These are phyloP conservation scores for Acer yangbiense DNA, from an alignment of 345 rosid genomes.

Conservation along the genomic window DNA sequence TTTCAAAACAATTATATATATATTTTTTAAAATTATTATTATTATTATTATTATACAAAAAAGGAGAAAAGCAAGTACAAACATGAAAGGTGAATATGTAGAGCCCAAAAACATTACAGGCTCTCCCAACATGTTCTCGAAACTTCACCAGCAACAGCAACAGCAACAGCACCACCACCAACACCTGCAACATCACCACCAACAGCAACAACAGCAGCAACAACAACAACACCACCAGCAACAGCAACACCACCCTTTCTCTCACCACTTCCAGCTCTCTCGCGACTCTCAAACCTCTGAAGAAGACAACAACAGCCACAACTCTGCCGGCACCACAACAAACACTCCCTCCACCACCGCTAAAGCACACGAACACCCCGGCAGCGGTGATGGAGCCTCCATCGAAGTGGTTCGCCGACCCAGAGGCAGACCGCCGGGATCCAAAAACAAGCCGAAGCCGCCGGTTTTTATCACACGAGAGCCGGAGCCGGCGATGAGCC, in stretches of 20 bases:
- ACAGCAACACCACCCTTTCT: constrained; percentile 38
- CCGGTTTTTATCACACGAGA: constrained; percentile 65
- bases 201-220: constrained; percentile 33
- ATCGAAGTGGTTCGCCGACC: constrained; percentile 83
- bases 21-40: background rate
- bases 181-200: constrained; percentile 1
- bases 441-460: constrained; percentile 84
- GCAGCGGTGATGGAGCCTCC: constrained; percentile 54
- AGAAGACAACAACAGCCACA: constrained; percentile 25
- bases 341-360: constrained; percentile 24
- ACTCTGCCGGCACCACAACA: constrained; percentile 18
- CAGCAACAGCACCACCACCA: constrained; percentile 20
- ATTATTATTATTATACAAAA: background rate
- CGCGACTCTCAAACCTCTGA: constrained; percentile 38
- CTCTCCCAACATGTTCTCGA: constrained; percentile 55
- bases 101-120: constrained; percentile 32
- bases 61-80: constrained; percentile 7
- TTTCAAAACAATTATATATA: too few relatives aligned
- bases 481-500: constrained; percentile 74
- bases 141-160: constrained; percentile 44
- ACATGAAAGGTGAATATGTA: constrained; percentile 69
- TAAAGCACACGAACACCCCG: background rate
- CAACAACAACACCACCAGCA: constrained; percentile 29
- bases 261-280: constrained; percentile 52
- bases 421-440: constrained; percentile 88